Base-by-base conservation (phyloP, 2,329 filamentous ascomycete species). In the Sclerotinia sclerotiorum region DNA sequence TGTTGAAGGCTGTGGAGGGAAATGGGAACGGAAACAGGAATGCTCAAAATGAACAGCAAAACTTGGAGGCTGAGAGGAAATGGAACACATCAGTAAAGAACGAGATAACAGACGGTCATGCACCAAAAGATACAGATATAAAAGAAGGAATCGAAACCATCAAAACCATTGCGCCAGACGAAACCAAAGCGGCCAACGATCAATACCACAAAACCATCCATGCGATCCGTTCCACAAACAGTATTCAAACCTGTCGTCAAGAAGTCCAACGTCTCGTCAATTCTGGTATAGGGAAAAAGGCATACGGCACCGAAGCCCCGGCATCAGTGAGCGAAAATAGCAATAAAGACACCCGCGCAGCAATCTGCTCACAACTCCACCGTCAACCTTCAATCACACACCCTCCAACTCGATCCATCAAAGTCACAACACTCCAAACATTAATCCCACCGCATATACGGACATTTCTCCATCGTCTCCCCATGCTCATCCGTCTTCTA, bases 311-410 rank as follows among this genome's bases (percentile, higher is more conserved):
- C 15, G 19, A 17, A 13, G 5, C 17, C 17, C 5, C 1, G 13
- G 27, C 24, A 46, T 19, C 29, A 74, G 73, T 54, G 8, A 65
- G 48, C 1, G 78, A 80, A 10, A 79, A 83, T 70, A 76, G 77
- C 44, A 19, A 51, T 1, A 80, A 81, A 54, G 78, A 82, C 48
- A 75, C 84, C 62, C 80, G 83, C 21, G 84, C 84, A 49, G 83
- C 83, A 21, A 80, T 85, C 8, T 83, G 81, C 69, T 79, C 82
- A 5, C 78, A 82, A 46, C 76, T 85, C 3, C 84, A 85, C 66
- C 72, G 77, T 42, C 76, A 80, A 29, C 81, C 83, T 5, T 82
- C 83, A 0, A 80, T 85, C 35, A 79, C 82, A 5, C 83, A 85
- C 72, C 82, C 83, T n/a, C 83, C 83, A 19, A 73, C 74, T 10